Base-by-base conservation (phyloP, 1,284 basidiomycete species). In the Caloboletus firmus region DNA sequence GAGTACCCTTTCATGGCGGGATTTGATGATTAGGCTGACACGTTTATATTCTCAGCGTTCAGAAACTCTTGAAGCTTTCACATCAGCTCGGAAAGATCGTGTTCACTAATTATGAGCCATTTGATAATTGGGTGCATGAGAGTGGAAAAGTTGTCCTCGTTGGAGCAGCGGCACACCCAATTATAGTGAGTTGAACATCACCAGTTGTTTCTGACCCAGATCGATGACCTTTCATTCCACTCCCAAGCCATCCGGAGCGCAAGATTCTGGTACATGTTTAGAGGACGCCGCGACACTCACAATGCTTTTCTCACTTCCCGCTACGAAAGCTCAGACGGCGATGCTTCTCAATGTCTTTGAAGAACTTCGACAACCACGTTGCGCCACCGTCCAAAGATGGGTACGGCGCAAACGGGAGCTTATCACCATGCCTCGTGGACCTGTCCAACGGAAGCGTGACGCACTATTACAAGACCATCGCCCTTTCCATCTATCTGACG, bases 211-310 rank as follows among this genome's bases (percentile, higher is more conserved):
- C 57, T 15, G 28, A 39, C 26, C 22, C 20, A 9, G 24, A 13
- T 28, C 6, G 22, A 42, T 34, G 28, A 36, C 26, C 3, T 18
- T 24, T 44, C 6, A 13, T 39, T 3, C 36, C 18, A 2, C 9
- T 5, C 4, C 15, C 30, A 58, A 76, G 77, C 77, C 72, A 45
- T 73, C 63, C n/a, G 70, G 71, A 30, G 68, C 74, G 17, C 71
- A 76, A 51, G 73, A 71, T 44, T 59, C 68, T 1, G 65, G 70
- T 2, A 56, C 76, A 17, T 69, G 70, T 37, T 73, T 83, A 41
- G 82, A 84, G 67, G 83, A 83, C 53, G 81, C 78, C 5, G 75
- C 78, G 55, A 78, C 79, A 0, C 69, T 83, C 37, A 79, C 79
- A 4, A 72, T 63, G 26, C 69, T 82, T 12, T 79, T 82, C 51